Conservation (phyloP, 2,329 filamentous ascomycete genomes). For the Madurella mycetomatis region DNA sequence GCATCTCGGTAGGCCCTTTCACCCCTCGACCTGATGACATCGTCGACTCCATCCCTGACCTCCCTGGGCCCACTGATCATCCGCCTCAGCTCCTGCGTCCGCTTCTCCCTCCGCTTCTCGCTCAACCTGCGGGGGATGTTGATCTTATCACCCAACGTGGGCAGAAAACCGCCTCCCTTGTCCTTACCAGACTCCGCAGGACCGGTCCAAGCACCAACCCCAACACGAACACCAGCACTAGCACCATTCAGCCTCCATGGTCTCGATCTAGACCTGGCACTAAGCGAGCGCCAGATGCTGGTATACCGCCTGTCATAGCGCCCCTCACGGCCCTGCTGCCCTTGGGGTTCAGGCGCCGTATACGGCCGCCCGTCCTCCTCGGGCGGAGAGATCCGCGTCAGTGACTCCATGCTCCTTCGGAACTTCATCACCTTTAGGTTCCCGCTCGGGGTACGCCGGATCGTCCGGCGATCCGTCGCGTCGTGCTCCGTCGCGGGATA, state of each 20-base stretch:
- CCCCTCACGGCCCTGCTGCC: conserved; percentile 12
- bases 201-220: conserved; percentile 18
- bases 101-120: conserved; percentile 55
- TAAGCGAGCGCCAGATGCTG: conserved; percentile 33
- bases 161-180: conserved; percentile 24
- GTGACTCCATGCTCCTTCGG: conserved; percentile 44
- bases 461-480: conserved; percentile 48
- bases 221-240: conserved; percentile 15
- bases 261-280: conserved; percentile 2
- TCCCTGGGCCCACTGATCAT: conserved; percentile 58
- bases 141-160: conserved; percentile 43
- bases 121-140: conserved; percentile 52
- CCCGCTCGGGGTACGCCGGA: conserved; percentile 55
- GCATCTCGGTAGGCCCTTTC: conserved; percentile 26
- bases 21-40: conserved; percentile 44
- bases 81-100: conserved; percentile 53
- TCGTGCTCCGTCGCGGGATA: conserved; percentile 26
- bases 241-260: too few species aligned
- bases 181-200: background rate
- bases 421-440: conserved; percentile 56
- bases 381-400: conserved; percentile 28
- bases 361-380: conserved; percentile 32
- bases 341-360: conserved; percentile 28
- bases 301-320: conserved; percentile 8
- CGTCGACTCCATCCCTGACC: conserved; percentile 55